phyloP scores from a whole-genome alignment of 768 basidiomycete genomes.

The Polyporus arcularius region DNA sequence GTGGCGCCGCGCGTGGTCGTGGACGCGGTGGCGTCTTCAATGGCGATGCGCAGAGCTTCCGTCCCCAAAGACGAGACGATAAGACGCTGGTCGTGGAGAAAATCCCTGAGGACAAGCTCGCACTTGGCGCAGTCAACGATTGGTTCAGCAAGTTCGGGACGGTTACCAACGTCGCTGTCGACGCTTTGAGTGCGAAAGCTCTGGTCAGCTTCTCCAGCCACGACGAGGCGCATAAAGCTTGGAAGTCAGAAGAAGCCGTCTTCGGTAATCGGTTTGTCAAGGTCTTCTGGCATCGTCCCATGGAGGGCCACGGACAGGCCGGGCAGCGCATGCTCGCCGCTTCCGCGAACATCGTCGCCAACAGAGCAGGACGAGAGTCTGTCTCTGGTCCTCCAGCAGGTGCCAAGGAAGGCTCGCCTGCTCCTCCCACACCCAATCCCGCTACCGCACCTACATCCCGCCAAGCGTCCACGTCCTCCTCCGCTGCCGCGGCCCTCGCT shows the following conservation, averaged over 20 bases:
- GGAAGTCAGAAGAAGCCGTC: slow-evolving; percentile 94
- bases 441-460: slow-evolving; percentile 31
- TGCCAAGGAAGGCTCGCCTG: slow-evolving; percentile 15
- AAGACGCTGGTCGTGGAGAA: slow-evolving; percentile 93
- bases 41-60: slow-evolving; percentile 66
- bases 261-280: slow-evolving; percentile 95
- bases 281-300: slow-evolving; percentile 91
- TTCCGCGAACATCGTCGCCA: slow-evolving; percentile 74
- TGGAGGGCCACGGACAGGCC: slow-evolving; percentile 85
- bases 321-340: slow-evolving; percentile 81
- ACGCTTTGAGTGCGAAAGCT: slow-evolving; percentile 72
- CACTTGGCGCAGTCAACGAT: slow-evolving; percentile 72
- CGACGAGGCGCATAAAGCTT: slow-evolving; percentile 82
- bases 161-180: slow-evolving; percentile 90
- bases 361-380: slow-evolving; percentile 38
- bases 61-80: slow-evolving; percentile 65
- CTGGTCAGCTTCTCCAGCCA: slow-evolving; percentile 86
- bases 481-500: slow-evolving; percentile 54
- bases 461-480: slow-evolving; percentile 39
- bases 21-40: slow-evolving; percentile 57
- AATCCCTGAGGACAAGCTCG: slow-evolving; percentile 84
- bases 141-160: slow-evolving; percentile 94
- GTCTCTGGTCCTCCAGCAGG: slow-evolving; percentile 13
- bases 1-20: slow-evolving; percentile 36
- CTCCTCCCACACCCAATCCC: slow-evolving; percentile 25